Percentiles rank a stretch among this genome's conserved stretches.
Conservation (phyloP, 805 yeast species). For the Teunomyces pallodes region DNA sequence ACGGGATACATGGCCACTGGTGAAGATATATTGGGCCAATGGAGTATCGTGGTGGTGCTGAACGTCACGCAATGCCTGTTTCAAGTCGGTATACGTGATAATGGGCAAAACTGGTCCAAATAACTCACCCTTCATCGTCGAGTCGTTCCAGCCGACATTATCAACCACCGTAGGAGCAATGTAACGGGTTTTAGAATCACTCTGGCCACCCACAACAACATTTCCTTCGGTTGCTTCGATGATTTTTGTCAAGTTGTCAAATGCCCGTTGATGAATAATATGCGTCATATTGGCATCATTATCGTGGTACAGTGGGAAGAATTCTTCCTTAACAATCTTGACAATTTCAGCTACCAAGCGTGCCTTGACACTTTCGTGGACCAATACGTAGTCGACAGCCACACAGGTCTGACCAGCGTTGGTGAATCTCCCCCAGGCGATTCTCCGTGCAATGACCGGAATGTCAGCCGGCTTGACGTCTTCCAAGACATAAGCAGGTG, state of each 20-base stretch:
- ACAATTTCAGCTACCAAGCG: conserved; percentile 46
- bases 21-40: conserved; percentile 73
- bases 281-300: conserved; percentile 47
- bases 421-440: conserved; percentile 73
- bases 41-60: conserved; percentile 65
- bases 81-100: conserved; percentile 48
- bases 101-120: conserved; percentile 88
- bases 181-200: conserved; percentile 41
- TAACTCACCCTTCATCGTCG: conserved; percentile 70
- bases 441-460: conserved; percentile 51
- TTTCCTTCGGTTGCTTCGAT: conserved; percentile 53
- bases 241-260: conserved; percentile 41
- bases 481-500: conserved; percentile 72
- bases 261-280: conserved; percentile 56
- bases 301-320: conserved; percentile 41
- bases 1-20: conserved; percentile 41
- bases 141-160: conserved; percentile 62
- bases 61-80: conserved; percentile 43
- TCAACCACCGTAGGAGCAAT: conserved; percentile 74
- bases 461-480: conserved; percentile 45
- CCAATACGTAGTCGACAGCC: conserved; percentile 79
- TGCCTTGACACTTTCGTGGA: conserved; percentile 56
- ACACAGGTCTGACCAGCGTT: conserved; percentile 92
- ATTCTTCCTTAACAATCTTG: conserved; percentile 37
- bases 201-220: conserved; percentile 47